A percentile compares a stretch with the other conserved stretches of the same genome.
These are phyloP conservation scores for Penicillium capsulatum DNA, from an alignment of 2,329 filamentous ascomycete species.

Conservation along the genomic window DNA sequence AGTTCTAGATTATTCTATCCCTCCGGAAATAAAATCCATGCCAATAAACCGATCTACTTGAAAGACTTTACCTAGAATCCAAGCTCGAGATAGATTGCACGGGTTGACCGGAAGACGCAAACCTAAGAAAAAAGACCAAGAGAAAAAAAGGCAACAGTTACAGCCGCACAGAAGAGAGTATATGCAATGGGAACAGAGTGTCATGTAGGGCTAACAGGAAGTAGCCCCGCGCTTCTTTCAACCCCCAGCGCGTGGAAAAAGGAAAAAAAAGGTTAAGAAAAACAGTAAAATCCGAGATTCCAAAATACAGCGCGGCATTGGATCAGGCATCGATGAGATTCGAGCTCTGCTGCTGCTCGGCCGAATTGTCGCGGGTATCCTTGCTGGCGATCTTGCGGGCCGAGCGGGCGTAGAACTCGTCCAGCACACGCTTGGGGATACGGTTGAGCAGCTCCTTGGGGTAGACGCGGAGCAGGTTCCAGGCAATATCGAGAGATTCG, in stretches of 20 bases:
- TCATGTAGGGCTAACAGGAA: too few species aligned
- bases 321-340: slow-evolving; percentile 42
- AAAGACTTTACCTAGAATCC: too few species aligned
- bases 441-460: slow-evolving; percentile 97
- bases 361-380: slow-evolving; percentile 46
- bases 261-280: slow-evolving; percentile 3
- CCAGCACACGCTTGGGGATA: slow-evolving; percentile 76
- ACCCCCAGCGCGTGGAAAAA: background rate
- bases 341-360: slow-evolving; percentile 29
- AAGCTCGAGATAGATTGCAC: too few species aligned
- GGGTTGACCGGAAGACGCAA: too few species aligned
- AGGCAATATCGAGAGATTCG: slow-evolving; percentile 92
- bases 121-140: too few species aligned
- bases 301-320: too few species aligned
- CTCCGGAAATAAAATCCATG: too few species aligned
- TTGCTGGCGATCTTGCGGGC: slow-evolving; percentile 44
- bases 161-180: slow-evolving; percentile 1
- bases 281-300: background rate
- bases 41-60: too few species aligned
- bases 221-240: too few species aligned
- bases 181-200: slow-evolving; percentile 1
- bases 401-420: slow-evolving; percentile 72
- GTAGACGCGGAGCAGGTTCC: slow-evolving; percentile 94
- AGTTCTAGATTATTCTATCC: too few species aligned
- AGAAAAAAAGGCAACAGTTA: slow-evolving; percentile 5